Percentiles rank a stretch among this genome's conserved stretches.
phyloP scores from a whole-genome alignment of 129 eudicot genomes.

The Oenanthe sinensis region DNA sequence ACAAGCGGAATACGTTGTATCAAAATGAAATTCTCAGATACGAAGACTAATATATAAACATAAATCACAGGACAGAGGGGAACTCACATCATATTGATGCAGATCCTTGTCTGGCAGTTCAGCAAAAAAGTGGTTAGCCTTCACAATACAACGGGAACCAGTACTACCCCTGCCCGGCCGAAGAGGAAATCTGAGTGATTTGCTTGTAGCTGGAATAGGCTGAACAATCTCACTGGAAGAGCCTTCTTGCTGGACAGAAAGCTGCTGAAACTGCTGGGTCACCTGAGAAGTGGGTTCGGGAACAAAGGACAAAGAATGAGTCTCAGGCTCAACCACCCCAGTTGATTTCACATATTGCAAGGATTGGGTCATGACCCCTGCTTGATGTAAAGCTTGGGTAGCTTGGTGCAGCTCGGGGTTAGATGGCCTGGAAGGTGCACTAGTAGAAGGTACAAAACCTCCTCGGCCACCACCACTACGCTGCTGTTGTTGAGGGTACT shows the following conservation, averaged over 20 bases:
- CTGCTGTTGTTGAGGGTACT: not conserved
- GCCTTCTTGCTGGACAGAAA: slow-evolving; percentile 44
- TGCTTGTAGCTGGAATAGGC: slow-evolving; percentile 63
- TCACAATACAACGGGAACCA: slow-evolving; percentile 66
- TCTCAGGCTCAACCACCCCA: slow-evolving; percentile 31
- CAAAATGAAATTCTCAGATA: not conserved
- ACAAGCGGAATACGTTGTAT: not conserved
- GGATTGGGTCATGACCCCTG: slow-evolving; percentile 45
- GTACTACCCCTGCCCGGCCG: slow-evolving; percentile 82
- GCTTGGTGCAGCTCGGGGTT: slow-evolving; percentile 99
- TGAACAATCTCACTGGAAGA: slow-evolving; percentile 36
- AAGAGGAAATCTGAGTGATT: slow-evolving; percentile 68
- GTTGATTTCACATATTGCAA: slow-evolving; percentile 28
- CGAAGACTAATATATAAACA: not conserved
- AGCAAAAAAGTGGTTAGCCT: slow-evolving; percentile 88
- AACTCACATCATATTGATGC: slow-evolving; percentile 83
- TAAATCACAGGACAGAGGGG: not conserved
- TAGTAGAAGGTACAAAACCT: slow-evolving; percentile 45
- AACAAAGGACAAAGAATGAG: slow-evolving; percentile 28
- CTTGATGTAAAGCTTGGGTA: slow-evolving; percentile 62
- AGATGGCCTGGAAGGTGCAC: slow-evolving; percentile 61
- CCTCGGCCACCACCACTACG: slow-evolving; percentile 42
- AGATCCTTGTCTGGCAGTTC: slow-evolving; percentile 82
- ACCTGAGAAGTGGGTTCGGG: slow-evolving; percentile 31
- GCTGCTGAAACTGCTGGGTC: slow-evolving; percentile 43